A percentile compares a stretch with the other conserved stretches of the same genome.
Conservation (phyloP, 805 yeast species). For the Candida piceae region DNA sequence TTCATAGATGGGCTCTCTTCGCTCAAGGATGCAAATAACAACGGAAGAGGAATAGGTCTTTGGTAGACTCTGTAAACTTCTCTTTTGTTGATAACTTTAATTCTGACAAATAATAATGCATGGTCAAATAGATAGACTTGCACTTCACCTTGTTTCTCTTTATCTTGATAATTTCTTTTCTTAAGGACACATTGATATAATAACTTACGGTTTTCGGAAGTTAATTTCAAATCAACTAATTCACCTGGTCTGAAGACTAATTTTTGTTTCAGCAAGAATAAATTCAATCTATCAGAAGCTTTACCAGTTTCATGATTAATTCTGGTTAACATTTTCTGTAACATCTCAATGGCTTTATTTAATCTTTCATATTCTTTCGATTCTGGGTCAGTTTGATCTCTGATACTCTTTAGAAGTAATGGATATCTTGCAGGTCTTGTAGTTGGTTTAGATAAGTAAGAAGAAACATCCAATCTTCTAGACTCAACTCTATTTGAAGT, state of each 20-base stretch:
- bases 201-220: conserved; percentile 75
- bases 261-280: conserved; percentile 81
- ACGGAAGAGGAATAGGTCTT: conserved; percentile 77
- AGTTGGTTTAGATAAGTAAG: conserved; percentile 91
- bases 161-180: conserved; percentile 65
- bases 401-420: conserved; percentile 70
- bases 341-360: conserved; percentile 65
- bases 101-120: conserved; percentile 77
- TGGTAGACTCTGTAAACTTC: conserved; percentile 90
- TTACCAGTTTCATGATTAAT: conserved; percentile 89
- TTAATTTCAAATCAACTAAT: conserved; percentile 76
- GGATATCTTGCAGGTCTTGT: conserved; percentile 96
- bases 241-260: conserved; percentile 79
- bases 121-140: conserved; percentile 88
- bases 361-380: conserved; percentile 67
- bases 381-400: conserved; percentile 76
- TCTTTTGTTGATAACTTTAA: conserved; percentile 80
- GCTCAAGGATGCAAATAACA: conserved; percentile 66
- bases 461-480: conserved; percentile 84
- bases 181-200: conserved; percentile 73
- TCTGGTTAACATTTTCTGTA: conserved; percentile 68
- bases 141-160: conserved; percentile 68
- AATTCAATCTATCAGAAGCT: conserved; percentile 86
- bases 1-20: conserved; percentile 71
- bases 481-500: conserved; percentile 81